Conservation (phyloP, 2,329 filamentous ascomycete species). For the Beauveria varroae region DNA sequence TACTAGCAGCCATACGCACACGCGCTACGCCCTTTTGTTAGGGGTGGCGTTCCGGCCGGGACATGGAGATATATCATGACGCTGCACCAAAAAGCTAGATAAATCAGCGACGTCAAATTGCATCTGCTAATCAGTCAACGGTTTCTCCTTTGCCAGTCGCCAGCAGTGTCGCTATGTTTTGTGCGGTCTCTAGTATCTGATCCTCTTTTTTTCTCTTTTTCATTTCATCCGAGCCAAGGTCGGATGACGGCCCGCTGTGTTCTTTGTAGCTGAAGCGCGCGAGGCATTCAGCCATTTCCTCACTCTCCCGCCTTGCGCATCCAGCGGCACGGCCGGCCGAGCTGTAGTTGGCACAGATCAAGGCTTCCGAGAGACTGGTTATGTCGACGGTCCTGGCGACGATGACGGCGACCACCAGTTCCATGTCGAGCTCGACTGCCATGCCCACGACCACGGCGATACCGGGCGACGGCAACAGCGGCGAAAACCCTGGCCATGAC, state of each 20-base stretch:
- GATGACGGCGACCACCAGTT: background rate
- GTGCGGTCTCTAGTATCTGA: background rate
- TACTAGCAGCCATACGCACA: background rate
- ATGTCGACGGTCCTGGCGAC: background rate
- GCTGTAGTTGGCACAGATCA: background rate
- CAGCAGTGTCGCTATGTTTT: background rate
- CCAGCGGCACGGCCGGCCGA: background rate
- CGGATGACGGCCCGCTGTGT: background rate
- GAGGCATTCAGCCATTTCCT: background rate
- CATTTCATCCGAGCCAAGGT: background rate
- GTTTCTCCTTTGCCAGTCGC: background rate
- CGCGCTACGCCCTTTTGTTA: background rate
- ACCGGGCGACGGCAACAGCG: conserved; percentile 13
- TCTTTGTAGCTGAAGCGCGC: background rate
- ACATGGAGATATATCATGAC: background rate
- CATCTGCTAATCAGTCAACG: background rate
- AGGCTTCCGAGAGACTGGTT: background rate
- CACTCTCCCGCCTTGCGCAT: background rate
- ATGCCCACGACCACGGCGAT: conserved; percentile 3
- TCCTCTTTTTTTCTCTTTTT: background rate
- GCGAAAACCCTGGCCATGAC: conserved; percentile 21
- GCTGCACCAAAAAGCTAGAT: background rate
- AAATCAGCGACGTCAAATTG: background rate
- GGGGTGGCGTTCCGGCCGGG: background rate
- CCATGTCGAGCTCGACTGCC: background rate